Evolutionary conservation across 129 eudicot species (phyloP).

Genomic region (Calendula officinalis): DNA sequence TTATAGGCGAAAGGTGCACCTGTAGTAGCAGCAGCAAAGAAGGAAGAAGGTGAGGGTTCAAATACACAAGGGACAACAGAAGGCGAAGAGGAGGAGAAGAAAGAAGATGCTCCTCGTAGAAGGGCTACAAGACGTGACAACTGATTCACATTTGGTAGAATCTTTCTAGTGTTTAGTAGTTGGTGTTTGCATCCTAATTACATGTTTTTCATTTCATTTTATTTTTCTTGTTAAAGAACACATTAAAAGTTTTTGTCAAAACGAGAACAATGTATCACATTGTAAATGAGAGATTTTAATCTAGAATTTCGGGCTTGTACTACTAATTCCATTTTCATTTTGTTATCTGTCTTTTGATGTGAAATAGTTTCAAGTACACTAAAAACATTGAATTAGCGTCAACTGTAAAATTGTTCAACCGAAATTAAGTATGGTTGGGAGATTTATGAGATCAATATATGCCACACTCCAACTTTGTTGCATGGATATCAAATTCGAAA

Average conservation of each 20-base stretch:
- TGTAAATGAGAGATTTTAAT: slow-evolving; percentile 41
- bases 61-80: slow-evolving; percentile 22
- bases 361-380: no score
- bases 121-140: slow-evolving; percentile 58
- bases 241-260: slow-evolving; percentile 22
- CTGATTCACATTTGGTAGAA: slow-evolving; percentile 32
- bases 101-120: slow-evolving; percentile 57
- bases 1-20: no score
- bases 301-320: slow-evolving; percentile 12
- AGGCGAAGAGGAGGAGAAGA: slow-evolving; percentile 41
- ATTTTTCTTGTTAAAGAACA: slow-evolving; percentile 8
- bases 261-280: slow-evolving; percentile 26
- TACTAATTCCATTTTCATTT: neutral
- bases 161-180: slow-evolving; percentile 13
- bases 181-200: slow-evolving; percentile 17
- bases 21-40: slow-evolving; percentile 24
- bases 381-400: no score
- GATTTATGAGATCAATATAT: no score
- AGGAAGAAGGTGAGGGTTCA: slow-evolving; percentile 44
- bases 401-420: no score
- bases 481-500: no score
- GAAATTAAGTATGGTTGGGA: no score
- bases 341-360: neutral
- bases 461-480: no score
- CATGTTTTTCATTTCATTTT: slow-evolving; percentile 11